A percentile compares a stretch with the other conserved stretches of the same genome.
phyloP scores from a whole-genome alignment of 2,329 filamentous ascomycete species.

The Microcyclosporella mali region DNA sequence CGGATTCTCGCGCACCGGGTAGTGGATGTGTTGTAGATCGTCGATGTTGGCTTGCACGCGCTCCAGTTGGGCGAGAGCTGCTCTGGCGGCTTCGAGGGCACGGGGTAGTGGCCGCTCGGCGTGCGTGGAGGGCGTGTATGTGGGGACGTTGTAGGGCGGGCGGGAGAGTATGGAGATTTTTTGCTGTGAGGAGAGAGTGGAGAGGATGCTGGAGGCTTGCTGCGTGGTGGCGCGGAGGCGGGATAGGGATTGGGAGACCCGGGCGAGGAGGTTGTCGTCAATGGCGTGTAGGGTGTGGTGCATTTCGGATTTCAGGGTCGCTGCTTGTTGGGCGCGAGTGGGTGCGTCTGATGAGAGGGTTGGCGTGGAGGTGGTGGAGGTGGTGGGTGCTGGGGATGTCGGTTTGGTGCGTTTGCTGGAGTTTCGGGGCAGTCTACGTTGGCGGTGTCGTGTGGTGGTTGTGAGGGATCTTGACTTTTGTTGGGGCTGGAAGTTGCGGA shows the following conservation, averaged over 20 bases:
- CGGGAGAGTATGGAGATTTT: not conserved
- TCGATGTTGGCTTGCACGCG: not conserved
- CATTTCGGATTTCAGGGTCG: not conserved
- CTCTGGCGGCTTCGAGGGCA: not conserved
- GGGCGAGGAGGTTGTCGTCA: not conserved
- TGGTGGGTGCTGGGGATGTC: not conserved
- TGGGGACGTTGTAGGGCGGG: not conserved
- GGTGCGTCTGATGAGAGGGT: not conserved
- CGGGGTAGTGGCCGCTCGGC: not conserved
- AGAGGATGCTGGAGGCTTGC: not conserved
- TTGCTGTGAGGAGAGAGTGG: not conserved
- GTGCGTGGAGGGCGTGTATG: not conserved
- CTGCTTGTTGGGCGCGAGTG: not conserved
- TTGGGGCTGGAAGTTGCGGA: not conserved
- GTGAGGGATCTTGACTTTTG: not conserved
- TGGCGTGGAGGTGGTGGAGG: not conserved
- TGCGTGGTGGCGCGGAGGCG: not conserved
- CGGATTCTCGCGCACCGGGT: no score
- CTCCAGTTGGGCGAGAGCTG: not conserved
- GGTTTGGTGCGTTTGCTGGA: not conserved
- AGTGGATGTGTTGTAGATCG: not conserved
- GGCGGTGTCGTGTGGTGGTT: not conserved
- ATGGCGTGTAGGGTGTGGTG: not conserved
- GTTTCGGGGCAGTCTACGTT: not conserved
- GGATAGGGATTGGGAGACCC: not conserved